Evolutionary conservation across 371 early-diverging fungal genomes (phyloP), one percentile per base, ranked within the genome.

Genomic region (Nematocida displodere): DNA sequence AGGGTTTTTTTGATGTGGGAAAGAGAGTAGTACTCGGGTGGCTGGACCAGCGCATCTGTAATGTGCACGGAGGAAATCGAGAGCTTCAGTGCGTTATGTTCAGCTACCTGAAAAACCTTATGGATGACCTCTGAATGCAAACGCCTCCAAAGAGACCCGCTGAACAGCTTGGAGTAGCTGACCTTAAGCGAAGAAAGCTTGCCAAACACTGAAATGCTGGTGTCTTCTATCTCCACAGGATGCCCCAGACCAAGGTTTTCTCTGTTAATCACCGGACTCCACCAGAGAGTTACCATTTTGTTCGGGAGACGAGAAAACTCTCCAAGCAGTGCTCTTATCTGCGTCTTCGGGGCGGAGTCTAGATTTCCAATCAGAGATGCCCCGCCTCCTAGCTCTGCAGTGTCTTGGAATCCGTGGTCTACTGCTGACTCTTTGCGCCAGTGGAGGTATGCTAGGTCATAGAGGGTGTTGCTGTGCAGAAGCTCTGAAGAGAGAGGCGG

Each of bases 201-300:
- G 78, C 99, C 98, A 85, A 95, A 92, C 95, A 99, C 94, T 82
- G 91, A 91, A 55, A 99, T 95, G 82, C 94, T 94, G 2, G 99
- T 97, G 80, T 92, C 85, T 87, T 97, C 97, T 63, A 99, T 86
- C 83, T 93, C 93, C 54, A 92, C 93, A 84, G 94, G 92, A 92
- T 95, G 95, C 85, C 97, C 97, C 64, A 99, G 92, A 82, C 95
- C 95, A 26, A 97, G 95, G 80, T 94, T 92, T 63, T 91, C 88
- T 56, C 92, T 88, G 81, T 97, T 99, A 80, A 99, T 94, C 1
- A 95, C 95, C 8, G 96, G 96, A 34, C 92, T 92, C 97, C 97
- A 99, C 98, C 98, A 99, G 39, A 97, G 87, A 2, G 94, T 94
- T 86, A 97, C 97, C 64, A 95, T 92, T 87, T 94, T 92, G 85